Conservation (phyloP, 148 eudicot species). For the Rhododendron ovatum region DNA sequence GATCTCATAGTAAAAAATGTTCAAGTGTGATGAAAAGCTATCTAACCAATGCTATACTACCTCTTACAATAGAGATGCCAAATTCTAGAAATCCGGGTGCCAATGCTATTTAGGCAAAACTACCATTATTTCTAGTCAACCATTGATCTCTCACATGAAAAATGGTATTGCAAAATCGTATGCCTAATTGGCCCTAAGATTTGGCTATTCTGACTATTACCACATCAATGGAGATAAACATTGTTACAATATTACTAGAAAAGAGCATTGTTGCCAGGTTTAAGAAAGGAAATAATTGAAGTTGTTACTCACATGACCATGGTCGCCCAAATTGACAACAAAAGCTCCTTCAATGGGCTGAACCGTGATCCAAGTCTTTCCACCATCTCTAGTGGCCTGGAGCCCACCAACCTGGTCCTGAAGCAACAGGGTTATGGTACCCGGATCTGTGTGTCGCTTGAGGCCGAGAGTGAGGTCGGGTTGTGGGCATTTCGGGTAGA, state of each 20-base stretch:
- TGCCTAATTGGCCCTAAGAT: neutral
- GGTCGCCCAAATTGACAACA: constrained; percentile 90
- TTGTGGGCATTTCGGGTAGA: constrained; percentile 86
- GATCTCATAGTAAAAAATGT: neutral
- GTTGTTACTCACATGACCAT: constrained; percentile 49
- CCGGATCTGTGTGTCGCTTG: constrained; percentile 94
- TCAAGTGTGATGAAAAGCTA: neutral
- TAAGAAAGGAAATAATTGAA: constrained; percentile 14
- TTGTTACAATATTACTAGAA: neutral
- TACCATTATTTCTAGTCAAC: neutral
- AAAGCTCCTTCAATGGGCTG: constrained; percentile 87
- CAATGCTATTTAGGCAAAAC: neutral
- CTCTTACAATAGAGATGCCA: neutral
- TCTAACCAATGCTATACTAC: neutral
- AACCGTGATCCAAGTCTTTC: constrained; percentile 92
- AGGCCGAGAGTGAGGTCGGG: constrained; percentile 90
- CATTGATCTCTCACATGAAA: neutral
- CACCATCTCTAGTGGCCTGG: constrained; percentile 90
- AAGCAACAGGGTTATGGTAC: constrained; percentile 80
- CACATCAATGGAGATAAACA: neutral
- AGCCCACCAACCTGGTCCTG: constrained; percentile 94
- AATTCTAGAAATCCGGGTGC: neutral
- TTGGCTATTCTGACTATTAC: neutral
- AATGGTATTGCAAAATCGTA: neutral
- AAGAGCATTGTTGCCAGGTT: neutral